A percentile compares a stretch with the other conserved stretches of the same genome.
Conservation (phyloP, 2,329 filamentous ascomycete species). For the Lachnellula hyalina region DNA sequence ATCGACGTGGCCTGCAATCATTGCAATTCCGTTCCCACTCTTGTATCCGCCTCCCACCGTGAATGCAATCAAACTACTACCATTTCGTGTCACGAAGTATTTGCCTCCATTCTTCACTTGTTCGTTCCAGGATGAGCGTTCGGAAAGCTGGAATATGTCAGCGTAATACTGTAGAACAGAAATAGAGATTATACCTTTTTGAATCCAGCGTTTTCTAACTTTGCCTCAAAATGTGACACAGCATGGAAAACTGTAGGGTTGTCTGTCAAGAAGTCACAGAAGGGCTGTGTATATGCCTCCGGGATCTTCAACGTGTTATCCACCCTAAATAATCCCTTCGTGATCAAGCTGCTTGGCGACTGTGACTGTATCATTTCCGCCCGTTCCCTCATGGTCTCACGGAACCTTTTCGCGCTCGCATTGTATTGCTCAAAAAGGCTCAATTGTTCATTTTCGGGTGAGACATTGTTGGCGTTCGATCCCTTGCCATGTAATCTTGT, state of each 20-base stretch:
- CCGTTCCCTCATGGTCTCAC: not conserved
- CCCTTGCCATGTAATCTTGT: no score
- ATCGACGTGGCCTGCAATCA: slow-evolving; percentile 90
- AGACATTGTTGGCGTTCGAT: no score
- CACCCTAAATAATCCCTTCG: slow-evolving; percentile 7
- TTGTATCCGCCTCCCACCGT: slow-evolving; percentile 74
- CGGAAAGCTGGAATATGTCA: slow-evolving; percentile 53
- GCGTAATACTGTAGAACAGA: slow-evolving; percentile 12
- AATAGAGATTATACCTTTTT: slow-evolving; percentile 47
- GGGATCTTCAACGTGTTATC: slow-evolving; percentile 32
- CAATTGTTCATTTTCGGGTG: no score
- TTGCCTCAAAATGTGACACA: slow-evolving; percentile 70
- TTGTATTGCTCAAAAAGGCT: not conserved
- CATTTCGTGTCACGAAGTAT: slow-evolving; percentile 84
- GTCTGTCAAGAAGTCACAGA: slow-evolving; percentile 78
- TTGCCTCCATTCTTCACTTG: slow-evolving; percentile 75
- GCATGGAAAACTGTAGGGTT: slow-evolving; percentile 95
- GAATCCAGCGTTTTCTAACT: slow-evolving; percentile 69
- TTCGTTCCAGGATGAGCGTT: slow-evolving; percentile 70
- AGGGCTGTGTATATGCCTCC: slow-evolving; percentile 73
- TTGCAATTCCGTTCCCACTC: slow-evolving; percentile 79
- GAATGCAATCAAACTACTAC: slow-evolving; percentile 80
- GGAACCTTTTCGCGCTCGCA: not conserved
- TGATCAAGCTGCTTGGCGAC: slow-evolving; percentile 9
- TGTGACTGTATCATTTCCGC: not conserved